phyloP scores from a whole-genome alignment of 805 yeast species.

The Brettanomyces custersianus region DNA sequence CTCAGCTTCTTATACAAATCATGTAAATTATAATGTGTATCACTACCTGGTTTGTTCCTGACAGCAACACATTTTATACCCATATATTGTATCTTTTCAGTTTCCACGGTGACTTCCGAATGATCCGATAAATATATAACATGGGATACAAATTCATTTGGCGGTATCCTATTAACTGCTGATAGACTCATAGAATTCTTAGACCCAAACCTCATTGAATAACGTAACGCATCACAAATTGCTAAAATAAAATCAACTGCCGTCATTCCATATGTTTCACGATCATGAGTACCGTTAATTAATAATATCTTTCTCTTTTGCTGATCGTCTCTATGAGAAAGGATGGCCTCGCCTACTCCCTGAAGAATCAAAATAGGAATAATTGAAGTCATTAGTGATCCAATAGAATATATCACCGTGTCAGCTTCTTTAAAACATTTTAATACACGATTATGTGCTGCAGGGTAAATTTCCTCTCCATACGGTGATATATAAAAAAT shows the following conservation, averaged over 20 bases:
- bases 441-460: slow-evolving; percentile 55
- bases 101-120: slow-evolving; percentile 40
- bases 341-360: slow-evolving; percentile 62
- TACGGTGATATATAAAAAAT: slow-evolving; percentile 78
- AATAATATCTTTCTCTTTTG: slow-evolving; percentile 46
- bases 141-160: slow-evolving; percentile 46
- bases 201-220: slow-evolving; percentile 30
- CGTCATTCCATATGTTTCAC: slow-evolving; percentile 68
- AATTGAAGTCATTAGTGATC: slow-evolving; percentile 82
- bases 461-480: slow-evolving; percentile 78
- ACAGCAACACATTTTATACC: slow-evolving; percentile 43
- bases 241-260: slow-evolving; percentile 52
- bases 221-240: slow-evolving; percentile 45
- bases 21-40: slow-evolving; percentile 30
- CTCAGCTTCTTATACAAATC: slow-evolving; percentile 23
- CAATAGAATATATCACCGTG: slow-evolving; percentile 67
- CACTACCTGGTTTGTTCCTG: slow-evolving; percentile 14
- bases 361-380: slow-evolving; percentile 68
- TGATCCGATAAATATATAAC: slow-evolving; percentile 44
- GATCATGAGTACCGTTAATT: slow-evolving; percentile 65
- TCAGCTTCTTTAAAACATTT: slow-evolving; percentile 41
- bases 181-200: slow-evolving; percentile 2
- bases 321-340: slow-evolving; percentile 2
- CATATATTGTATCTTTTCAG: slow-evolving; percentile 25
- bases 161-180: slow-evolving; percentile 26